Evolutionary conservation across 352 stramenopile species (phyloP).

Genomic region (Globisporangium viniferum): DNA sequence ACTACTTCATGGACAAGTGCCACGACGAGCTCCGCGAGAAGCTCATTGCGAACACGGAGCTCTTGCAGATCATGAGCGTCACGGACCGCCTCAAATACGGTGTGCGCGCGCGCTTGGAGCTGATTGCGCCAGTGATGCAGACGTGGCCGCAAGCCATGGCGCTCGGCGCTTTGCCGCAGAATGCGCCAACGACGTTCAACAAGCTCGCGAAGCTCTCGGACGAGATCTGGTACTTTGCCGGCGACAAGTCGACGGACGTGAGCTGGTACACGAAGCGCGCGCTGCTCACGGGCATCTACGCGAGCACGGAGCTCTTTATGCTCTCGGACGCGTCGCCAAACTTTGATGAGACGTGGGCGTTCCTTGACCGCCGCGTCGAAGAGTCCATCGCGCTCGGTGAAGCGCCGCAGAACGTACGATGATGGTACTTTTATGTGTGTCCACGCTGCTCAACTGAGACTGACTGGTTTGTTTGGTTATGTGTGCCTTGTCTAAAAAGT

Average conservation of each 20-base stretch:
- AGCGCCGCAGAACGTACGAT: conserved; percentile 73
- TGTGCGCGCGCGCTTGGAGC: conserved; percentile 61
- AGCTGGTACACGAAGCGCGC: conserved; percentile 87
- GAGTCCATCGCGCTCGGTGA: conserved; percentile 82
- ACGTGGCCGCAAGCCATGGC: conserved; percentile 82
- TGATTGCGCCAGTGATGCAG: conserved; percentile 53
- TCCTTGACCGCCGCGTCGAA: conserved; percentile 78
- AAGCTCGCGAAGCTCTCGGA: conserved; percentile 70
- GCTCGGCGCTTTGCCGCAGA: conserved; percentile 67
- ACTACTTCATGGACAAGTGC: conserved; percentile 85
- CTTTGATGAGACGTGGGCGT: conserved; percentile 79
- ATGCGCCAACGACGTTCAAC: conserved; percentile 66
- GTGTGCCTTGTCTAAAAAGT: neutral
- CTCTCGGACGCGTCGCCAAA: conserved; percentile 73
- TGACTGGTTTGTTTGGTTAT: no score
- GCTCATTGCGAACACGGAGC: conserved; percentile 53
- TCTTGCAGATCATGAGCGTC: conserved; percentile 64
- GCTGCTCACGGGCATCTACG: conserved; percentile 73
- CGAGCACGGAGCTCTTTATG: conserved; percentile 82
- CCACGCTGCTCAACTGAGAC: no score
- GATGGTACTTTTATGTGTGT: neutral
- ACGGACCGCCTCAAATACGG: conserved; percentile 84
- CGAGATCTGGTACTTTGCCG: conserved; percentile 87
- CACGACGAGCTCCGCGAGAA: conserved; percentile 52
- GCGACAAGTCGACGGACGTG: conserved; percentile 79